Conservation (phyloP, 164 flowering plant species). For the Stephania japonica region DNA sequence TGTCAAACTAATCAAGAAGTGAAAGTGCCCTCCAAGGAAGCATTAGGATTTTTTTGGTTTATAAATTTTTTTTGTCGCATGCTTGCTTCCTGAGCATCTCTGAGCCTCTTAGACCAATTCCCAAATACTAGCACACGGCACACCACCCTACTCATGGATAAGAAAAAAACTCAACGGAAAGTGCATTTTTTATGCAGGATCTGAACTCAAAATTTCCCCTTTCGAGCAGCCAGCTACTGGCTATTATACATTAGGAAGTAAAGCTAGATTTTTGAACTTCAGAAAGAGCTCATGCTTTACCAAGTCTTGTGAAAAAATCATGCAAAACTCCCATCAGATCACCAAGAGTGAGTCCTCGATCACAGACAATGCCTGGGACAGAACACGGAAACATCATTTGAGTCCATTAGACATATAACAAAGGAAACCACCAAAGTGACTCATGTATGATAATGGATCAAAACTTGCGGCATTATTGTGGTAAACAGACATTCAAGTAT, state of each 20-base stretch:
- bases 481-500: not conserved
- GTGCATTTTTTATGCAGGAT: no score
- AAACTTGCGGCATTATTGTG: not conserved
- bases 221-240: not conserved
- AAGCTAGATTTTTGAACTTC: not conserved
- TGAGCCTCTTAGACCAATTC: no score
- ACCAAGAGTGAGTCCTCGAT: conserved; percentile 84
- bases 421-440: not conserved
- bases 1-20: not conserved
- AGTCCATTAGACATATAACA: conserved; percentile 8
- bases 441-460: not conserved
- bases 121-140: no score
- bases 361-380: conserved; percentile 78
- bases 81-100: no score
- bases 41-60: no score
- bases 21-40: no score
- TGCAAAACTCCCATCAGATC: conserved; percentile 81
- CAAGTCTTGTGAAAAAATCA: conserved; percentile 83
- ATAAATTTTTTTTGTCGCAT: no score
- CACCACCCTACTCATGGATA: no score
- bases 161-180: no score
- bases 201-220: no score
- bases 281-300: conserved; percentile 27
- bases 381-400: conserved; percentile 11
- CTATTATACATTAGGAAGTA: not conserved